These are phyloP conservation scores for Lobulomyces angularis DNA, from an alignment of 192 early-diverging fungal genomes.

Conservation along the genomic window DNA sequence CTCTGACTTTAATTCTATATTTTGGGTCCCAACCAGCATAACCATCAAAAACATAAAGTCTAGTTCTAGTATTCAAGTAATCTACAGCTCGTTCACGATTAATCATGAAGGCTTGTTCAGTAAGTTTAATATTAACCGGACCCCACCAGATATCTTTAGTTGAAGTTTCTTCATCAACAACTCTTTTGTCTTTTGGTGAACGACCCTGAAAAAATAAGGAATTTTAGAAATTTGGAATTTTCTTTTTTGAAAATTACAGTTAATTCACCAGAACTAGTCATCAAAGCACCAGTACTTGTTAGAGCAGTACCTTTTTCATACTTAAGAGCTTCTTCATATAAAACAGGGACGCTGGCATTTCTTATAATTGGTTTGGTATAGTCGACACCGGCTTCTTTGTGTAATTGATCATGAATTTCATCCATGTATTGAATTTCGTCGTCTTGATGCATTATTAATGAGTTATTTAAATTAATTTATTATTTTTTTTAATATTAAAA, in stretches of 20 bases:
- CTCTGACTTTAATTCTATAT: constrained; percentile 94
- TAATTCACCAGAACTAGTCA: constrained; percentile 82
- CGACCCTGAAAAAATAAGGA: constrained; percentile 41
- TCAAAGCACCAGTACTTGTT: constrained; percentile 82
- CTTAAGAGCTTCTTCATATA: constrained; percentile 86
- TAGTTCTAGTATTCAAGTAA: constrained; percentile 89
- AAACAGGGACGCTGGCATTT: constrained; percentile 69
- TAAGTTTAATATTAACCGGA: constrained; percentile 77
- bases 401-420: constrained; percentile 52
- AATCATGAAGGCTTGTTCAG: constrained; percentile 61
- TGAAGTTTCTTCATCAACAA: constrained; percentile 83
- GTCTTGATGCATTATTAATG: no score
- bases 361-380: constrained; percentile 70
- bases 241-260: constrained; percentile 16
- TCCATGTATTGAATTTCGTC: constrained; percentile 19
- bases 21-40: constrained; percentile 97
- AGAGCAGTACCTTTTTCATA: constrained; percentile 77
- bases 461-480: no score
- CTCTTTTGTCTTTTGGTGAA: constrained; percentile 91
- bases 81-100: constrained; percentile 93
- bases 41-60: constrained; percentile 92
- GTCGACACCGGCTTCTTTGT: constrained; percentile 64
- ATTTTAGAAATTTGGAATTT: neutral
- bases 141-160: constrained; percentile 95
- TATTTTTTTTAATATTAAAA: no score